phyloP scores from a whole-genome alignment of 2,329 filamentous ascomycete genomes.

The Ceratocystis papillata region DNA sequence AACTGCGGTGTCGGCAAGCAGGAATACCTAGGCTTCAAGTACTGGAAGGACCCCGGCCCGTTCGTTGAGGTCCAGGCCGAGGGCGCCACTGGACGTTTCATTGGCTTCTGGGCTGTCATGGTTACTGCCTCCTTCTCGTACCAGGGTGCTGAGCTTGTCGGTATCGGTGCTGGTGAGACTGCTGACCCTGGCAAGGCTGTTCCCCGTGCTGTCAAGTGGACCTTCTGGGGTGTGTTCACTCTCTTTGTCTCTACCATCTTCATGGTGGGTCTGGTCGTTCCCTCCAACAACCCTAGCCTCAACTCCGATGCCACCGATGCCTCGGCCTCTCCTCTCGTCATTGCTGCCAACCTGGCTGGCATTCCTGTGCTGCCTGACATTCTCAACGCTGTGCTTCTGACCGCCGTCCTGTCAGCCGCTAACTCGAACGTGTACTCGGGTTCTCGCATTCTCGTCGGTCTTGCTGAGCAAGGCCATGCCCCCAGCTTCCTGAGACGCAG shows the following conservation, averaged over 20 bases:
- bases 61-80: conserved; percentile 51
- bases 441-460: conserved; percentile 55
- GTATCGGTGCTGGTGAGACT: conserved; percentile 67
- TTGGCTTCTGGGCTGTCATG: conserved; percentile 58
- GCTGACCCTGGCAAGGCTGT: conserved; percentile 61
- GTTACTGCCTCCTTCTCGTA: conserved; percentile 60
- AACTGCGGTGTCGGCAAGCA: conserved; percentile 59
- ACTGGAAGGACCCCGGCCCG: conserved; percentile 58
- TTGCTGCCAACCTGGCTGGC: conserved; percentile 50
- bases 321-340: conserved; percentile 54
- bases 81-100: conserved; percentile 49
- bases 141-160: conserved; percentile 65
- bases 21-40: conserved; percentile 63
- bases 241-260: conserved; percentile 57
- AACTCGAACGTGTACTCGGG: conserved; percentile 68
- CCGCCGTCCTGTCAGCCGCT: conserved; percentile 66
- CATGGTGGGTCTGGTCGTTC: conserved; percentile 61
- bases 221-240: conserved; percentile 62
- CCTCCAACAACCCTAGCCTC: conserved; percentile 48
- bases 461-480: conserved; percentile 54
- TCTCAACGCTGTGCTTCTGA: conserved; percentile 68
- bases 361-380: conserved; percentile 54
- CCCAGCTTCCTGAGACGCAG: conserved; percentile 49
- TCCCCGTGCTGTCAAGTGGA: conserved; percentile 60
- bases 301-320: conserved; percentile 44